Base-by-base conservation (phyloP, 2,329 filamentous ascomycete species). In the Colletotrichum simmondsii region DNA sequence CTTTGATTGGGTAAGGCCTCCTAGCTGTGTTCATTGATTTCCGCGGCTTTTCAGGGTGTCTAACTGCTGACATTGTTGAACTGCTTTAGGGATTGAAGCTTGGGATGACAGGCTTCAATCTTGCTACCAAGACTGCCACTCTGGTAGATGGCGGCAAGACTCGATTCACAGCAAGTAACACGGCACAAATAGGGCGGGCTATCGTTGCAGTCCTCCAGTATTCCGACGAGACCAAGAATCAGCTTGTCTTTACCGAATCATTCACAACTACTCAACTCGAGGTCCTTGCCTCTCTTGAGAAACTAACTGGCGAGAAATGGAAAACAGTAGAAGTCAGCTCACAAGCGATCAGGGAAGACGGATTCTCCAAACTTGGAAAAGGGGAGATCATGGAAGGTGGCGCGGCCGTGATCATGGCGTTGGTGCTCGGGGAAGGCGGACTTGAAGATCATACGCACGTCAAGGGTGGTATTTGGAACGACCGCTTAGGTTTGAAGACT, bases 201-300 rank as follows among this genome's bases (percentile, higher is more conserved):
- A 75, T 73, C 26, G 63, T 62, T 16, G 72, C 71, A 2, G 59
- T 77, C 5, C 56, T 68, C 16, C 52, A 75, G 26, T 46, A 68
- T n/a, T 72, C 69, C 1, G 42, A 56, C 22, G 73, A 74, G 58
- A 76, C 76, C 10, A 62, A 49, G 35, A 76, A 77, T 24, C 68
- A 73, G 54, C 35, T 58, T 19, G 66, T 76, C 14, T 71, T 72
- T 24, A 72, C 77, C 10, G 84, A 85, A 11, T 87, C 85, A 6
- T 86, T 89, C 70, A 82, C 82, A 19, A 83, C 84, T 0, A 85
- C 83, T 1, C 88, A 90, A 78, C 83, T 83, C 2, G 82, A 89
- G 57, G 78, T 91, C 2, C 75, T 90, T 1, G 32, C 46, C 7
- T 57, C 42, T n/a, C 26, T 68, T 16, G 8, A 68, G 22, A 69